Evolutionary conservation across 2,329 filamentous ascomycete species (phyloP).

Genomic region (Nemania sp.): DNA sequence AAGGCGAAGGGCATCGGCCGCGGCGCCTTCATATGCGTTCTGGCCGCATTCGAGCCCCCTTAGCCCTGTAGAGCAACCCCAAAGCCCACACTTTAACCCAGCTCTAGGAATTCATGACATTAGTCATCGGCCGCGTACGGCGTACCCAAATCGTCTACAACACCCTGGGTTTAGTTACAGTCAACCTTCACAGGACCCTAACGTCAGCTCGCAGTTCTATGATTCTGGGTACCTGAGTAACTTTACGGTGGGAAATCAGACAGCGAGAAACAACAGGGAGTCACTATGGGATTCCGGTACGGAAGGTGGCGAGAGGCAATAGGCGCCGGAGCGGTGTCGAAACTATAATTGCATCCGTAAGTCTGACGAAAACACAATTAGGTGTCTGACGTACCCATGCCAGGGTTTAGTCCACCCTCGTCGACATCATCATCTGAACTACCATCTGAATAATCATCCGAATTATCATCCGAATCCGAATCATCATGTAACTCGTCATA

Average conservation of each 20-base stretch:
- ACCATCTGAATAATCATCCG: too few species aligned
- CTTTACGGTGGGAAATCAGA: neutral
- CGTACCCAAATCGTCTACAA: neutral
- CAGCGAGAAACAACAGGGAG: neutral
- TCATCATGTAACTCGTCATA: too few species aligned
- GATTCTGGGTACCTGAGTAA: slow-evolving; percentile 6
- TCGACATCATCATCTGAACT: too few species aligned
- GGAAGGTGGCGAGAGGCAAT: neutral
- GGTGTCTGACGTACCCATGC: too few species aligned
- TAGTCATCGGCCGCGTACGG: neutral
- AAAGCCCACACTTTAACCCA: neutral
- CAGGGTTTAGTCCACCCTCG: too few species aligned
- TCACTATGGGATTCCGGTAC: neutral
- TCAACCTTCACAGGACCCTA: neutral
- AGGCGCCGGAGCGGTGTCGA: too few species aligned
- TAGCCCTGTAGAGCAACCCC: neutral
- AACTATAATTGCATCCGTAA: too few species aligned
- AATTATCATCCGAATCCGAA: too few species aligned
- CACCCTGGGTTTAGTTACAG: neutral
- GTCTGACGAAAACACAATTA: neutral
- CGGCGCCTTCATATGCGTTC: neutral
- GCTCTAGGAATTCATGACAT: neutral
- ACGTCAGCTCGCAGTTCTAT: neutral
- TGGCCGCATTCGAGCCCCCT: neutral
- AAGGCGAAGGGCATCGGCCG: neutral